Evolutionary conservation across 1,284 basidiomycete species (phyloP).

Genomic region (Trichosporon inkin): DNA sequence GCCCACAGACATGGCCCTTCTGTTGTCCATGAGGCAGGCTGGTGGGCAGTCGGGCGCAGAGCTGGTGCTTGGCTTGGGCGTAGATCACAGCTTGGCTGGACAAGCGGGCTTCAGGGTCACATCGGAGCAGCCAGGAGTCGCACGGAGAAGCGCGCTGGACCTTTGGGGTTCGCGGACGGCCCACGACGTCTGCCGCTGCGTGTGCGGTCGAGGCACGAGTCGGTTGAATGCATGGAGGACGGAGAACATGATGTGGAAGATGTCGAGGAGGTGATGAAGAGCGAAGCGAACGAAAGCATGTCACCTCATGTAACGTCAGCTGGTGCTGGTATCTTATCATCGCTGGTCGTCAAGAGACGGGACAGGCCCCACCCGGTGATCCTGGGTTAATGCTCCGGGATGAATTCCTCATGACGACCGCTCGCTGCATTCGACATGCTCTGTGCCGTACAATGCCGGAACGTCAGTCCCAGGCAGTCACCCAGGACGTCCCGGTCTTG

Average conservation of each 20-base stretch:
- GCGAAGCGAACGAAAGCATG: not conserved
- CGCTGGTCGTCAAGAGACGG: not conserved
- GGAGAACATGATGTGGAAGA: not conserved
- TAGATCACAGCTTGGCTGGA: not conserved
- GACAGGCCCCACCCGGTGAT: not conserved
- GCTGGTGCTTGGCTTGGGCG: not conserved
- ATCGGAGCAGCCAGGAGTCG: not conserved
- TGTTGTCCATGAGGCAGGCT: not conserved
- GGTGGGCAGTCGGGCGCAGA: no score
- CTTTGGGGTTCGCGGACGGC: not conserved
- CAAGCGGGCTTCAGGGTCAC: not conserved
- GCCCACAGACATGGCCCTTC: not conserved
- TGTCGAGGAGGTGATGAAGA: not conserved
- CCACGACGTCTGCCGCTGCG: not conserved
- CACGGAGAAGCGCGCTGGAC: not conserved
- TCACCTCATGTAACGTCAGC: not conserved
- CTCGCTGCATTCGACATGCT: not conserved
- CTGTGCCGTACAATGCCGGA: not conserved
- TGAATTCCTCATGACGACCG: conserved; percentile 5
- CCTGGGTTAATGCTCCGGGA: not conserved
- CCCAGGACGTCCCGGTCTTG: not conserved
- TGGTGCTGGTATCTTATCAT: conserved; percentile 1
- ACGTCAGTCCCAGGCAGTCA: not conserved
- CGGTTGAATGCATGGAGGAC: not conserved
- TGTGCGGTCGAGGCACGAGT: not conserved